Evolutionary conservation across 2,329 filamentous ascomycete species (phyloP).

Genomic region (Metarhizium robertsii): DNA sequence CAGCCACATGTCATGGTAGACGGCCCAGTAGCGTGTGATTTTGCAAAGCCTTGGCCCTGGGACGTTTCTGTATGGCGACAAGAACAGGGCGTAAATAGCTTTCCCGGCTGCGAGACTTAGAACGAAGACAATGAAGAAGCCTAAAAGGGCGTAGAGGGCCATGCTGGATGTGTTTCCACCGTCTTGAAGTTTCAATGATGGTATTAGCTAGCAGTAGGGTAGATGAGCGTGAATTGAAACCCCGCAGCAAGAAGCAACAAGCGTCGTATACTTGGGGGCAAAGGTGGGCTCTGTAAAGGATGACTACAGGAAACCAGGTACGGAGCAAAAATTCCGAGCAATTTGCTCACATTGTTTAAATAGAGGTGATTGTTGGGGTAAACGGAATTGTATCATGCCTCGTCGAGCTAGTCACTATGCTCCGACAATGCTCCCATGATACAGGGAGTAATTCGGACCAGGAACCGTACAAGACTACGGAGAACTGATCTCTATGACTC

Average conservation of each 20-base stretch:
- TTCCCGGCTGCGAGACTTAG: neutral
- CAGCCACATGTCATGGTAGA: conserved; percentile 4
- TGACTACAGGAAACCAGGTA: neutral
- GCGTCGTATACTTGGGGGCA: neutral
- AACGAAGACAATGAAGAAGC: neutral
- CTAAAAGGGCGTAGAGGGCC: neutral
- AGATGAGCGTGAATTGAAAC: neutral
- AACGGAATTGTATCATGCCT: neutral
- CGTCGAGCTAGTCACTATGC: neutral
- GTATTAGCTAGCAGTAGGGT: neutral
- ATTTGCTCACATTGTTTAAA: neutral
- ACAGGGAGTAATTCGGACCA: neutral
- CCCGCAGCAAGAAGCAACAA: neutral
- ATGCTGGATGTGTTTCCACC: neutral
- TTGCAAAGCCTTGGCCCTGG: conserved; percentile 4
- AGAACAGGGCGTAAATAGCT: conserved; percentile 2
- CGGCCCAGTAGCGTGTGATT: conserved; percentile 3
- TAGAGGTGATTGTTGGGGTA: neutral
- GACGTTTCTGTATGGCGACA: conserved; percentile 1
- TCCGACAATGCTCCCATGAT: neutral
- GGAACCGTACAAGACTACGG: too few relatives aligned
- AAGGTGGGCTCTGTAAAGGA: neutral
- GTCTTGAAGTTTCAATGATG: neutral
- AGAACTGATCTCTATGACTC: too few relatives aligned
- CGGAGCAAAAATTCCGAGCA: too few relatives aligned